Conservation (phyloP, 441 rosid genomes). For the Macaranga tanarius region DNA sequence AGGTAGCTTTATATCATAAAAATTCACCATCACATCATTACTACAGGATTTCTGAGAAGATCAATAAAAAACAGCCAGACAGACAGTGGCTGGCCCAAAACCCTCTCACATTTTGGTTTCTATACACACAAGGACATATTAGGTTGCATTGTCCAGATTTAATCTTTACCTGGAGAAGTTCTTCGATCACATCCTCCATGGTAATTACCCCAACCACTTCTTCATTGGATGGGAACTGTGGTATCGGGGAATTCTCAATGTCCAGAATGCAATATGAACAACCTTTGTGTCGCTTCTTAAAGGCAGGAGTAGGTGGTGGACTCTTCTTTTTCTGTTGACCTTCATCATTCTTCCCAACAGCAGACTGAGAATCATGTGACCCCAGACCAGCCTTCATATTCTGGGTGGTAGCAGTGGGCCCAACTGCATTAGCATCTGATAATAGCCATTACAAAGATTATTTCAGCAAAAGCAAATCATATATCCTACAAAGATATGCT, state of each 20-base stretch:
- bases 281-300: slow-evolving; percentile 81
- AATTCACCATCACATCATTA: neutral
- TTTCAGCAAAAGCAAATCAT: slow-evolving; percentile 16
- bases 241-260: slow-evolving; percentile 63
- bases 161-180: slow-evolving; percentile 39
- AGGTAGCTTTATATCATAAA: neutral
- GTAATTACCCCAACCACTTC: slow-evolving; percentile 84
- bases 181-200: slow-evolving; percentile 96
- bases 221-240: slow-evolving; percentile 59
- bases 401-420: slow-evolving; percentile 21
- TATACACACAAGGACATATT: neutral
- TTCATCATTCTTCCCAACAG: slow-evolving; percentile 38
- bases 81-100: neutral
- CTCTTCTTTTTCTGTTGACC: slow-evolving; percentile 46
- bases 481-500: slow-evolving; percentile 11
- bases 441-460: slow-evolving; percentile 14
- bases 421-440: slow-evolving; percentile 32
- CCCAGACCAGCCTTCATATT: slow-evolving; percentile 38
- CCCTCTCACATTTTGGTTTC: neutral
- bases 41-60: neutral
- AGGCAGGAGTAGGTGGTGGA: slow-evolving; percentile 53
- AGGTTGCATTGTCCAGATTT: neutral
- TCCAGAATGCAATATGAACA: slow-evolving; percentile 76
- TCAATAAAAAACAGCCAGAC: neutral
- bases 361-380: slow-evolving; percentile 33